A percentile compares a stretch with the other conserved stretches of the same genome.
phyloP scores from a whole-genome alignment of 225 moss, liverwort and hornwort genomes.

The Polytrichum formosum region DNA sequence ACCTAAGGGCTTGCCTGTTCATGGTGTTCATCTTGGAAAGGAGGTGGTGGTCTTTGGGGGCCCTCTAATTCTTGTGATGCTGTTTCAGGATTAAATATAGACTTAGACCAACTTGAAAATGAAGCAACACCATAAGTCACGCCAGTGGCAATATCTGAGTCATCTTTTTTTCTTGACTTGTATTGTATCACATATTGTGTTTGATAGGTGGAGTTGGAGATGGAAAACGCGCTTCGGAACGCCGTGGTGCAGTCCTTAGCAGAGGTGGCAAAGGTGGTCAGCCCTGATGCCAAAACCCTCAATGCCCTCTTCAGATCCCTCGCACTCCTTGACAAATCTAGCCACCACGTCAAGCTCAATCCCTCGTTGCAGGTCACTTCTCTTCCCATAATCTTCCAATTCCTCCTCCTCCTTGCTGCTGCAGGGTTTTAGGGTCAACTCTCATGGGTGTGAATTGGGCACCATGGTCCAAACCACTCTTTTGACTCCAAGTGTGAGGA shows the following conservation, averaged over 20 bases:
- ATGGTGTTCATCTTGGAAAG: no score
- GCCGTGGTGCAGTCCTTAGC: conserved; percentile 52
- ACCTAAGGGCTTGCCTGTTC: no score
- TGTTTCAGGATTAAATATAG: no score
- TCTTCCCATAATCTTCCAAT: neutral
- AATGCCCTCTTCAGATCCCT: conserved; percentile 63
- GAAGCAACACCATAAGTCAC: no score
- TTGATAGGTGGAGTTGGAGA: conserved; percentile 56
- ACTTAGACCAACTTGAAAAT: no score
- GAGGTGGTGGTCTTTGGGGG: no score
- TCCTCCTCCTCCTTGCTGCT: neutral
- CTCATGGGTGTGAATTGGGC: neutral
- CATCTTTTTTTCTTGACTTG: neutral
- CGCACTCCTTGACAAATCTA: conserved; percentile 64
- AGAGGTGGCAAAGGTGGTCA: conserved; percentile 53
- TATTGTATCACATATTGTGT: neutral
- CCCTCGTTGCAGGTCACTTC: conserved; percentile 61
- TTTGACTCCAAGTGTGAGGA: no score
- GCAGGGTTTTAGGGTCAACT: neutral
- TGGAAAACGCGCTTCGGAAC: conserved; percentile 59
- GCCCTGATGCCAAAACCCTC: conserved; percentile 56
- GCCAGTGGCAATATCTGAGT: no score
- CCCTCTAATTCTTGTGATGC: no score
- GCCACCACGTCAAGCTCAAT: conserved; percentile 59
- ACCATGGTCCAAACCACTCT: no score